Percentiles rank a stretch among this genome's conserved stretches.
These are phyloP conservation scores for Xylaria nigripes DNA, from an alignment of 495 filamentous ascomycete genomes.

Conservation along the genomic window DNA sequence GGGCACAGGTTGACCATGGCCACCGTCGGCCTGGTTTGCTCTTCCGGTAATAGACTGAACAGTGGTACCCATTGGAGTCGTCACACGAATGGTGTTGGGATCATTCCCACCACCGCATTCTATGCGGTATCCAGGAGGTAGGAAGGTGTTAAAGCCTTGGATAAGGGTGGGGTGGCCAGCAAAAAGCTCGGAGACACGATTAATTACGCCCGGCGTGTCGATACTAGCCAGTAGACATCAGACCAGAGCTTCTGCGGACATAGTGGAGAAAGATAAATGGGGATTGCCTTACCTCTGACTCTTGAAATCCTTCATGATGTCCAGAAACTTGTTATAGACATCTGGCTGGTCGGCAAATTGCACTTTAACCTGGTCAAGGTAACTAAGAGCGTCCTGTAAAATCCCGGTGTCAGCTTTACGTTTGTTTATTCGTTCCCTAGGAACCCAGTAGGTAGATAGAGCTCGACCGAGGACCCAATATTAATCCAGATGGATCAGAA, in stretches of 20 bases:
- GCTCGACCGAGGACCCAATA: background rate
- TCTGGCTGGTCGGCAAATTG: slow-evolving; percentile 95
- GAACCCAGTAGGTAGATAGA: background rate
- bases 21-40: slow-evolving; percentile 33
- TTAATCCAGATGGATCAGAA: no score
- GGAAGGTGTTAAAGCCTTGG: slow-evolving; percentile 97
- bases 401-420: slow-evolving; percentile 15
- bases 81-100: slow-evolving; percentile 91
- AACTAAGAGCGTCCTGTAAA: slow-evolving; percentile 83
- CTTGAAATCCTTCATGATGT: slow-evolving; percentile 99
- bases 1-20: slow-evolving; percentile 29
- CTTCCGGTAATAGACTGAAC: slow-evolving; percentile 47
- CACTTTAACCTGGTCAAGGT: slow-evolving; percentile 97
- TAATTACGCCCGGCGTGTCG: slow-evolving; percentile 96
- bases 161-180: slow-evolving; percentile 94
- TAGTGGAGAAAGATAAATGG: slow-evolving; percentile 7
- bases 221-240: slow-evolving; percentile 49
- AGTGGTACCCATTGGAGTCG: slow-evolving; percentile 78
- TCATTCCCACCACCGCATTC: slow-evolving; percentile 90
- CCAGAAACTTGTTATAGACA: slow-evolving; percentile 94
- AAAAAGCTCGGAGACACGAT: slow-evolving; percentile 92
- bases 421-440: background rate
- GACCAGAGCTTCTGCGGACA: slow-evolving; percentile 7
- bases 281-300: slow-evolving; percentile 68
- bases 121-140: slow-evolving; percentile 94